Evolutionary conservation across 140 eudicot species (phyloP).

Genomic region (Flaveria floridana): DNA sequence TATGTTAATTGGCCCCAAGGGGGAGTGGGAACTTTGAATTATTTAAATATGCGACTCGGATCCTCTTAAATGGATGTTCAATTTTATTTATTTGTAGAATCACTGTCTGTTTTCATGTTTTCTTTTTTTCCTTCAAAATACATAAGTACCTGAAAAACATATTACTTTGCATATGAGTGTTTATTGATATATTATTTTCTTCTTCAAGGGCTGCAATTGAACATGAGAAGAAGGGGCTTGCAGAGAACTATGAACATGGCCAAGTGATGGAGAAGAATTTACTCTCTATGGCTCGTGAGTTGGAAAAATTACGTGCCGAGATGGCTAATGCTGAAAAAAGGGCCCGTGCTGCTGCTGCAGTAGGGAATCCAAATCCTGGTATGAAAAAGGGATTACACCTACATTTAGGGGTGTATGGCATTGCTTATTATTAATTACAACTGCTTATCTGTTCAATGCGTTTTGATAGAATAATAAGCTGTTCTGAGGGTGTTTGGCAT

Average conservation of each 20-base stretch:
- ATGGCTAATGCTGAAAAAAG: slow-evolving; percentile 90
- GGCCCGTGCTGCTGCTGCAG: slow-evolving; percentile 69
- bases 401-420: background rate
- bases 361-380: slow-evolving; percentile 76
- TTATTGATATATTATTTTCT: background rate
- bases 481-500: slow-evolving; percentile 4
- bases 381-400: slow-evolving; percentile 21
- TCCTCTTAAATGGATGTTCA: slow-evolving; percentile 6
- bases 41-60: slow-evolving; percentile 5
- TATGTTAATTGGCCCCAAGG: slow-evolving; percentile 11
- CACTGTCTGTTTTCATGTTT: slow-evolving; percentile 6
- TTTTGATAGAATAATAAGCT: background rate
- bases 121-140: background rate
- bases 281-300: slow-evolving; percentile 84
- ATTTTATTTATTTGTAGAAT: background rate
- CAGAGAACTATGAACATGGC: slow-evolving; percentile 92
- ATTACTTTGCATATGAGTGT: slow-evolving; percentile 12
- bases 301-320: slow-evolving; percentile 96
- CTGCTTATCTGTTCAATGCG: background rate
- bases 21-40: background rate
- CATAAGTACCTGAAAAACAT: background rate
- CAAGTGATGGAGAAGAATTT: slow-evolving; percentile 86
- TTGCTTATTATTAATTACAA: background rate
- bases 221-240: slow-evolving; percentile 83
- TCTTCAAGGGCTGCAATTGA: slow-evolving; percentile 81